Evolutionary conservation across 2,329 filamentous ascomycete genomes (phyloP), one percentile per base, ranked within the genome.

Genomic region (Fusarium guadeloupense): DNA sequence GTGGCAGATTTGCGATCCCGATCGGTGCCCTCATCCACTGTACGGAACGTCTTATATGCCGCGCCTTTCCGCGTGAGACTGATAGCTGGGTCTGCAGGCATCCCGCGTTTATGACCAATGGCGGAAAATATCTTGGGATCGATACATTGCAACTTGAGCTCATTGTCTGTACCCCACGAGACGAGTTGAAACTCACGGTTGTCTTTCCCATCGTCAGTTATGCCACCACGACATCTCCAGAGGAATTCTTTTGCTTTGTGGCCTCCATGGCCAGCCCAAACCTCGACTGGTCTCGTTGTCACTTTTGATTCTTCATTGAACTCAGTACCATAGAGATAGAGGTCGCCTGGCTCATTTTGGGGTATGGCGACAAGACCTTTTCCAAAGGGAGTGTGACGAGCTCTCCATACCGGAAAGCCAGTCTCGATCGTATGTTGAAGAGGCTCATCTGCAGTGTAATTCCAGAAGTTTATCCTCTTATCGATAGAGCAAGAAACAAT

Each of bases 401-500:
- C 93, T 70, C 93, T 85, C 92, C 93, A 96, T 19, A 97, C 89
- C 1, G 93, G 94, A 70, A 93, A 97, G 3, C 89, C 85, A 2
- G 93, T 95, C 41, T 84, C 82, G 49, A 97, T 93, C 38, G 93
- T 84, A 56, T 91, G 87, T 70, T 94, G 89, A 0, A 91, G 89
- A 16, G 82, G 78, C 59, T 91, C 81, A 5, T 86, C 81, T 16
- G 84, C 80, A 49, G 69, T 74, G 67, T 93, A 92, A 73, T 97
- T 90, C 93, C 93, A 97, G 64, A 97, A 90, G 72, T 96, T 96
- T 76, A 97, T 94, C 34, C 89, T 96, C 72, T 89, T 92, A 72
- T 97, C 93, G 42, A 97, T 80, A 2, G 93, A 96, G 75, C 93
- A 97, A 4, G 93, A 97, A 6, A 92, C 87, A 44, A 97, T 81